A percentile compares a stretch with the other conserved stretches of the same genome.
These are phyloP conservation scores for Magnolia sinica DNA, from an alignment of 164 flowering plant species.

Conservation along the genomic window DNA sequence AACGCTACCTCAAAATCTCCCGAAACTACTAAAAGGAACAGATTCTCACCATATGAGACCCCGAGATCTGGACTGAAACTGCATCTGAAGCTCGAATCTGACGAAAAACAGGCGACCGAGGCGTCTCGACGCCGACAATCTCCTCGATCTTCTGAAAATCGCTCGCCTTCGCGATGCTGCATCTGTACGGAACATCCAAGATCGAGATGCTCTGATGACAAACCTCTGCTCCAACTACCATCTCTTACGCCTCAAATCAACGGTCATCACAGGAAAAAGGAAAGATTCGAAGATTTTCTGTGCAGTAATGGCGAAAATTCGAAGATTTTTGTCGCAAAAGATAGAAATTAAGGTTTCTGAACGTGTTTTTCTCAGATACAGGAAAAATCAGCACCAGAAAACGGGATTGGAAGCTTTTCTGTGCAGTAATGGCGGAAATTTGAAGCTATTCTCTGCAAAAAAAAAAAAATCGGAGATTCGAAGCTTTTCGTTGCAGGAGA, in stretches of 20 bases:
- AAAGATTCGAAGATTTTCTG: background rate
- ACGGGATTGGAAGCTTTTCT: background rate
- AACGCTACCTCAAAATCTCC: no score
- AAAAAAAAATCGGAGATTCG: background rate
- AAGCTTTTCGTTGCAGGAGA: background rate
- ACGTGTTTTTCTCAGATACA: background rate
- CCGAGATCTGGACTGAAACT: background rate
- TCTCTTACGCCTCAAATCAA: conserved; percentile 23
- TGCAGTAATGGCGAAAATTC: background rate
- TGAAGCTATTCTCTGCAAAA: background rate
- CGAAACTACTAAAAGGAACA: background rate
- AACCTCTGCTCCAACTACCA: conserved; percentile 11
- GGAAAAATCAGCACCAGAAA: background rate
- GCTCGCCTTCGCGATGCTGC: background rate
- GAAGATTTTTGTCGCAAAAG: background rate
- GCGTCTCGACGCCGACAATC: background rate
- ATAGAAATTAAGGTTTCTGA: background rate
- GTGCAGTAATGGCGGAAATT: no score
- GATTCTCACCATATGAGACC: conserved; percentile 2
- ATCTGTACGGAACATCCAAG: conserved; percentile 10
- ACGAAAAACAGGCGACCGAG: background rate
- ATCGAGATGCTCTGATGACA: conserved; percentile 10
- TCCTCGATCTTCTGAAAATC: conserved; percentile 9
- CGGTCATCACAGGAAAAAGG: conserved; percentile 5
- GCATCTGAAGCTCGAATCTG: conserved; percentile 2